Evolutionary conservation across 306 rosid species (phyloP), one percentile per base, ranked within the genome.

Genomic region (Vachellia collinsii): DNA sequence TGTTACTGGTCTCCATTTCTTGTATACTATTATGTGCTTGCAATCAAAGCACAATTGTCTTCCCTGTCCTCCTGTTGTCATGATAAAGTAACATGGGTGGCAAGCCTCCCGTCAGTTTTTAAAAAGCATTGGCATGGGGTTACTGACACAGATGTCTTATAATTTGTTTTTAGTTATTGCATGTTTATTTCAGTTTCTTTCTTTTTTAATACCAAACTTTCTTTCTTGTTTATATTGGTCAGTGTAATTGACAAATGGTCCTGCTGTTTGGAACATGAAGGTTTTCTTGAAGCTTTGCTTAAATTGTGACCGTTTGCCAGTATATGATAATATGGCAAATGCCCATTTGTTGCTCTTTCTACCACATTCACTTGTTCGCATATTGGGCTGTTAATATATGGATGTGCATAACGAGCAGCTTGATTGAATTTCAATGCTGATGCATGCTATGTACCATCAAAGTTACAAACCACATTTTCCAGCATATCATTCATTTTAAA

Each of bases 311-410:
- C 42, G 54, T 48, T 48, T 13, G 54, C 54, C 54, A 48, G 22
- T 51, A 51, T 51, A 51, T 51, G 20, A 17, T 17, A 51, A 19
- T 20, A 20, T 14, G 34, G 4, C 10, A 8, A 72, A 17, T 23
- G 73, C 42, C 72, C 22, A 11, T 76, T 39, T 82, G 50, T 37
- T 76, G 58, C 38, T 76, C 25, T 76, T 34, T 76, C 43, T 59
- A 70, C 0, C 13, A 51, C 20, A 14, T 17, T 51, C 58, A 51
- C 58, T 17, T 51, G n/a, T 51, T 51, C 16, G 58, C 58, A 51
- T 51, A 17, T 51, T 51, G 22, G 58, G 58, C 58, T 51, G 58
- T 51, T 19, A 5, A 19, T 51, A 51, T 51, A 17, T 51, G 58
- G 58, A 51, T 16, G 58, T 1, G n/a, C 56, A 50, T 50, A 50